Evolutionary conservation across 169 alveolate species (phyloP).

Genomic region (Plasmodium chabaudi): DNA sequence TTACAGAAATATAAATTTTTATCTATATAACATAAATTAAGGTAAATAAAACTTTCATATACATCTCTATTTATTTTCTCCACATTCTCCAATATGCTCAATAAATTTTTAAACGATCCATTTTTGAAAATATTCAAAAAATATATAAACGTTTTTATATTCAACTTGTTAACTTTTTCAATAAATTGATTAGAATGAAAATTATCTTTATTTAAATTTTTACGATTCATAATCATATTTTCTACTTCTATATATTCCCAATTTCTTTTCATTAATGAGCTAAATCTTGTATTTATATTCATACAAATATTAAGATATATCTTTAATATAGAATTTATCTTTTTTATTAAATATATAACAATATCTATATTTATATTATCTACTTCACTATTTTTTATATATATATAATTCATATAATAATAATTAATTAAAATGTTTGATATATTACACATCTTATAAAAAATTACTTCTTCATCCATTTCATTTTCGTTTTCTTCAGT

Average conservation of each 20-base stretch:
- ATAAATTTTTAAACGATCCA: constrained; percentile 24
- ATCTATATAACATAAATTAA: constrained; percentile 21
- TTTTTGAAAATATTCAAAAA: constrained; percentile 44
- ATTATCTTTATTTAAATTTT: not conserved
- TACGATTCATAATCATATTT: not conserved
- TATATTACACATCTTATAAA: constrained; percentile 33
- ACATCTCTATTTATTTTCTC: not conserved
- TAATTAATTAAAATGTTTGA: constrained; percentile 18
- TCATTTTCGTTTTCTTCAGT: not conserved
- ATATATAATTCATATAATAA: constrained; percentile 28
- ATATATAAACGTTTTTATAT: constrained; percentile 2
- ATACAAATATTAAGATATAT: constrained; percentile 6
- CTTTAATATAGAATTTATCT: constrained; percentile 22
- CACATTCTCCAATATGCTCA: constrained; percentile 9
- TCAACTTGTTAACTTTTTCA: constrained; percentile 15
- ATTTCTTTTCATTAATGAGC: not conserved
- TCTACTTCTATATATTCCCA: constrained; percentile 28
- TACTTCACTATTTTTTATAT: constrained; percentile 9
- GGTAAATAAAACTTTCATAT: constrained; percentile 18
- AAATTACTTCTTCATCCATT: constrained; percentile 12
- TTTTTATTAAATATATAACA: constrained; percentile 3
- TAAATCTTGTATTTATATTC: constrained; percentile 16
- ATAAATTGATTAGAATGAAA: constrained; percentile 15
- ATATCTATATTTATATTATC: constrained; percentile 4
- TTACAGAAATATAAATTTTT: constrained; percentile 15